Percentiles rank a stretch among this genome's conserved stretches.
These are phyloP conservation scores for Gracilaria caudata DNA, from an alignment of 23 red algal genomes.

Conservation along the genomic window DNA sequence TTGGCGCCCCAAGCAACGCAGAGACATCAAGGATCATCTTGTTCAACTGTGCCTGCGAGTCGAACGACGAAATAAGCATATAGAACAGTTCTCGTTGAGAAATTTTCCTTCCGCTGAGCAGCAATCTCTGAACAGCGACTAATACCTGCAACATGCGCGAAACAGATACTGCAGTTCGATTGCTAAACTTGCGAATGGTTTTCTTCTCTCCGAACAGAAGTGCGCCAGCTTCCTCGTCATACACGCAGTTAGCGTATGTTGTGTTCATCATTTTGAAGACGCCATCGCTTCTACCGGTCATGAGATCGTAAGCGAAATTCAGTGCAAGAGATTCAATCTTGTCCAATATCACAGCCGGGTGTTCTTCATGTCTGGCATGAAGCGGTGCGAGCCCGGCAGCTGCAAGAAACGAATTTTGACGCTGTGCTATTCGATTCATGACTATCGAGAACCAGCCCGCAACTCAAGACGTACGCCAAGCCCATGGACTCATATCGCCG, in stretches of 20 bases:
- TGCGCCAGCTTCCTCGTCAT: conserved; percentile 39
- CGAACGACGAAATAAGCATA: conserved; percentile 37
- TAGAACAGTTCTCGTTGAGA: conserved; percentile 75
- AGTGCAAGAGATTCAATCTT: conserved; percentile 42
- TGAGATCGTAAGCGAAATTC: conserved; percentile 32
- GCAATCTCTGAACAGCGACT: conserved; percentile 26
- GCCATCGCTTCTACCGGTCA: conserved; percentile 26
- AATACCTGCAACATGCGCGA: conserved; percentile 52
- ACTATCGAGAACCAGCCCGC: no score
- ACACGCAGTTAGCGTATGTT: conserved; percentile 21
- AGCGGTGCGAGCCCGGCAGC: conserved; percentile 16
- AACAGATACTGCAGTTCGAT: conserved; percentile 12
- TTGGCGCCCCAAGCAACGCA: conserved; percentile 49
- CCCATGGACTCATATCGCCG: background rate
- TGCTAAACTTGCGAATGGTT: conserved; percentile 15
- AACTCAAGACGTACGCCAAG: background rate
- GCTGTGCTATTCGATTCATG: background rate
- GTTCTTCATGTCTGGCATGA: conserved; percentile 13
- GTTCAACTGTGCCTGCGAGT: conserved; percentile 49
- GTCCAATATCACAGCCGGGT: conserved; percentile 25
- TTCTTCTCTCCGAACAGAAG: conserved; percentile 38
- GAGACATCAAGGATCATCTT: conserved; percentile 49
- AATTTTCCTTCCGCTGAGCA: conserved; percentile 27
- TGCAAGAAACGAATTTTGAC: conserved; percentile 20
- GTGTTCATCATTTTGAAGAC: conserved; percentile 51